Evolutionary conservation across 257 asterid species (phyloP), one percentile per base, ranked within the genome.

Genomic region (Rauvolfia tetraphylla): DNA sequence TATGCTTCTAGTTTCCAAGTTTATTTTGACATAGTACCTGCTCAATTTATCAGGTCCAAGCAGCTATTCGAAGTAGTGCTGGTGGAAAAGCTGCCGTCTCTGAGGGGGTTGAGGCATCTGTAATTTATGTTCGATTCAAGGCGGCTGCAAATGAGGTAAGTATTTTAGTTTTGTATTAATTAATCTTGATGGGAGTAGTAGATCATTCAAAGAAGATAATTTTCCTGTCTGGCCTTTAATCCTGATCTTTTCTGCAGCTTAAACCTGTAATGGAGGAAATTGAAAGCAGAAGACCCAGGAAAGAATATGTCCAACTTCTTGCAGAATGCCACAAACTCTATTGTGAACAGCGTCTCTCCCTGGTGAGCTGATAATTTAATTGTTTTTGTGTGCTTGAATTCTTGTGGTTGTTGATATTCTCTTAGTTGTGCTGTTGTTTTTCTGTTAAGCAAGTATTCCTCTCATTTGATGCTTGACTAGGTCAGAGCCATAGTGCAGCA

Each of bases 91-190:
- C 90, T 78, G 83, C 96, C 72, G 88, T 93, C 49, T 93, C 99
- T 56, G 98, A 95, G 87, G 97, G 91, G 78, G 93, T 91, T 69
- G 98, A 95, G 86, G 94, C 99, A 62, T 95, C 99, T 53, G 88
- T 89, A 44, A 95, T 91, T 48, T 95, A 91, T 80, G 97, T 95
- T 69, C 94, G 97, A 73, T 95, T 95, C 84, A 93, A 95, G 89
- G 98, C 97, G 75, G 98, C 97, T 62, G 98, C 99, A 77, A 91
- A 89, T 79, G 98, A 95, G 97, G 99, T 89, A 72, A 58, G n/a
- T 46, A 22, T 65, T 61, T 81, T 73, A 66, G 41, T 76, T 75
- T 75, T 82, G 54, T 48, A 59, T 54, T 63, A 58, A 77, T 78
- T 31, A 31, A 70, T 61, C 9, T 72, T 49, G 33, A 53, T 74